Conservation (phyloP, 2,329 filamentous ascomycete species). For the Parascedosporium putredinis region DNA sequence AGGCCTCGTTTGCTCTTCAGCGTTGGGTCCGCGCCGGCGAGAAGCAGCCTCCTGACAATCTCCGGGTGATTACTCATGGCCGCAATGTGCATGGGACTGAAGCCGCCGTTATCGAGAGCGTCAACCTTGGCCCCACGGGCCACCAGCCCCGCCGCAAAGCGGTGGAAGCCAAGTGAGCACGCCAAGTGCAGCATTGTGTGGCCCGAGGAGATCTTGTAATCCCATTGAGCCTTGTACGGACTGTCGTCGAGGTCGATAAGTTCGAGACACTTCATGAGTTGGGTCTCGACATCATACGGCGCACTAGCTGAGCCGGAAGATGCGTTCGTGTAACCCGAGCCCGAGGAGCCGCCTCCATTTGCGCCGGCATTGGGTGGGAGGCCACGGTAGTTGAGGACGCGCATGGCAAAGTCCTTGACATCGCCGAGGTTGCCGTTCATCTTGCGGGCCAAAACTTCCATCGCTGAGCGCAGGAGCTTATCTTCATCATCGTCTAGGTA, state of each 20-base stretch:
- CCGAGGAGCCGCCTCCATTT: slow-evolving; percentile 27
- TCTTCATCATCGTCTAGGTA: slow-evolving; percentile 65
- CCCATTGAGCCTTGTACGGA: slow-evolving; percentile 54
- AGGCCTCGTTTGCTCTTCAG: slow-evolving; percentile 57
- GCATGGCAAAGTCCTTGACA: slow-evolving; percentile 49
- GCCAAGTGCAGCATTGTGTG: slow-evolving; percentile 76
- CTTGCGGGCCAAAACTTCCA: slow-evolving; percentile 54
- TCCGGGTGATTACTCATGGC: slow-evolving; percentile 65
- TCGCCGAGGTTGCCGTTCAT: slow-evolving; percentile 54
- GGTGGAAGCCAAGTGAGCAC: slow-evolving; percentile 61
- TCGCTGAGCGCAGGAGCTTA: slow-evolving; percentile 55
- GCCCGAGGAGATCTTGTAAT: slow-evolving; percentile 54
- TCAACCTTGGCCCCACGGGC: slow-evolving; percentile 70
- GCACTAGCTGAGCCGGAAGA: slow-evolving; percentile 19
- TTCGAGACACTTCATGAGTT: slow-evolving; percentile 65
- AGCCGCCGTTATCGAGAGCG: slow-evolving; percentile 65
- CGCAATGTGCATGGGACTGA: slow-evolving; percentile 73
- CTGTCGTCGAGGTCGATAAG: slow-evolving; percentile 70
- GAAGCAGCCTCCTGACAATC: slow-evolving; percentile 65
- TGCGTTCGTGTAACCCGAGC: slow-evolving; percentile 32
- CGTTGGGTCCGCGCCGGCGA: slow-evolving; percentile 61
- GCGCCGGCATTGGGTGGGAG: slow-evolving; percentile 17
- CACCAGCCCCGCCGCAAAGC: slow-evolving; percentile 66
- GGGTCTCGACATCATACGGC: slow-evolving; percentile 46
- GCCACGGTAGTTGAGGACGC: slow-evolving; percentile 32